Conservation (phyloP, 1,139 yeast species). For the Pichia sp. region DNA sequence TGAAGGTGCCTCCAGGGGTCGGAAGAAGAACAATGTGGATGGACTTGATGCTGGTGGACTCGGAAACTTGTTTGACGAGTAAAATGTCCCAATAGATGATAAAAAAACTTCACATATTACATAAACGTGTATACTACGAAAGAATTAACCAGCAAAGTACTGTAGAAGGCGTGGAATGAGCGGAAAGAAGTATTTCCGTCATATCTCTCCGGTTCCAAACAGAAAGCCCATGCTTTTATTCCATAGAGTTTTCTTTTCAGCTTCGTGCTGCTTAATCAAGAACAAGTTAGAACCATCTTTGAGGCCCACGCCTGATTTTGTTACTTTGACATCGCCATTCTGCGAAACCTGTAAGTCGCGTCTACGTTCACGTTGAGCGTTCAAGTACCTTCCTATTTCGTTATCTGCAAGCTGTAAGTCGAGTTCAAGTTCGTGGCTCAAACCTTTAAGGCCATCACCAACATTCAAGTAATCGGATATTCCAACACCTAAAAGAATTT, state of each 20-base stretch:
- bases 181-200: no score
- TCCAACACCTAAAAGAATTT: slow-evolving; percentile 52
- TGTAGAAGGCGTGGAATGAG: no score
- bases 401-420: slow-evolving; percentile 16
- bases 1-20: slow-evolving; percentile 18
- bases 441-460: slow-evolving; percentile 31
- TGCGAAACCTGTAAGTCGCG: not conserved
- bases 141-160: no score
- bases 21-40: slow-evolving; percentile 24
- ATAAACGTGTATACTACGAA: no score
- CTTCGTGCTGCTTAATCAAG: slow-evolving; percentile 3
- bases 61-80: slow-evolving; percentile 35
- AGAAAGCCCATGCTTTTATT: slow-evolving; percentile 10
- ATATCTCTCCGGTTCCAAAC: slow-evolving; percentile 20
- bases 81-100: no score
- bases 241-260: slow-evolving; percentile 6
- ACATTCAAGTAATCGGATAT: slow-evolving; percentile 49
- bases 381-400: slow-evolving; percentile 15
- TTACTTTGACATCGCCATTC: not conserved
- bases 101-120: no score
- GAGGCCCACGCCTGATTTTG: slow-evolving; percentile 1
- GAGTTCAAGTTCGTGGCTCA: slow-evolving; percentile 19
- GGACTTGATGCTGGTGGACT: slow-evolving; percentile 33
- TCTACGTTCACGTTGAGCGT: not conserved
- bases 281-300: slow-evolving; percentile 15